Percentiles rank a stretch among this genome's conserved stretches.
phyloP scores from a whole-genome alignment of 2,329 filamentous ascomycete species.

The Hypoxylon sp. region DNA sequence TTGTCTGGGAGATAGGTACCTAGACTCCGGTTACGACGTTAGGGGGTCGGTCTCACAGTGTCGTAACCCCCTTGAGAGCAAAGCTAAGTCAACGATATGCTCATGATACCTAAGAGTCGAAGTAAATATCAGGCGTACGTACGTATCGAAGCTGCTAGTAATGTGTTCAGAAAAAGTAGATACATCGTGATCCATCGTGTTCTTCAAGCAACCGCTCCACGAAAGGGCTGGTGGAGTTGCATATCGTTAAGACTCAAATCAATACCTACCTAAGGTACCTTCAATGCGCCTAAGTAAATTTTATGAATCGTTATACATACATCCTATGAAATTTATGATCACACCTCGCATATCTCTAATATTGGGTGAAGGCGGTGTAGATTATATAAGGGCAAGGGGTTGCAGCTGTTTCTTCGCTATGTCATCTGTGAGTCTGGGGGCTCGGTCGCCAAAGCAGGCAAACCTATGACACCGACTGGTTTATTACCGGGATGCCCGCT shows the following conservation, averaged over 20 bases:
- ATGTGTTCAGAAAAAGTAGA: too few species aligned
- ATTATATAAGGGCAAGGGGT: slow-evolving; percentile 1
- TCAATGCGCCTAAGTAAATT: too few species aligned
- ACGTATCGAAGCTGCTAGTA: too few species aligned
- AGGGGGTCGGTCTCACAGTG: too few species aligned
- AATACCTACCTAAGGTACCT: not conserved
- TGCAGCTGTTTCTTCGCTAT: not conserved
- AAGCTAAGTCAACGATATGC: too few species aligned
- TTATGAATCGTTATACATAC: too few species aligned
- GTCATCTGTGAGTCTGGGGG: not conserved
- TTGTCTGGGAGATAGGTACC: too few species aligned
- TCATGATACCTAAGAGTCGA: too few species aligned
- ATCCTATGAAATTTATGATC: not conserved
- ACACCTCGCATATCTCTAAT: not conserved
- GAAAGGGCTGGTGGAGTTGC: not conserved
- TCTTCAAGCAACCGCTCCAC: not conserved
- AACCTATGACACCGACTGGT: not conserved
- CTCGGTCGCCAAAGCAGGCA: not conserved
- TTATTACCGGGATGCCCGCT: slow-evolving; percentile 3
- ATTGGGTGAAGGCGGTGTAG: not conserved
- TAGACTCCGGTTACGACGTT: too few species aligned
- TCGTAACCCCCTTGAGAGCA: too few species aligned
- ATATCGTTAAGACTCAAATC: not conserved
- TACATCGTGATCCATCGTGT: not conserved
- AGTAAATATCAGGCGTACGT: too few species aligned